Evolutionary conservation across 352 stramenopile species (phyloP), one percentile per base, ranked within the genome.

Genomic region (Globisporangium cylindrosporum): DNA sequence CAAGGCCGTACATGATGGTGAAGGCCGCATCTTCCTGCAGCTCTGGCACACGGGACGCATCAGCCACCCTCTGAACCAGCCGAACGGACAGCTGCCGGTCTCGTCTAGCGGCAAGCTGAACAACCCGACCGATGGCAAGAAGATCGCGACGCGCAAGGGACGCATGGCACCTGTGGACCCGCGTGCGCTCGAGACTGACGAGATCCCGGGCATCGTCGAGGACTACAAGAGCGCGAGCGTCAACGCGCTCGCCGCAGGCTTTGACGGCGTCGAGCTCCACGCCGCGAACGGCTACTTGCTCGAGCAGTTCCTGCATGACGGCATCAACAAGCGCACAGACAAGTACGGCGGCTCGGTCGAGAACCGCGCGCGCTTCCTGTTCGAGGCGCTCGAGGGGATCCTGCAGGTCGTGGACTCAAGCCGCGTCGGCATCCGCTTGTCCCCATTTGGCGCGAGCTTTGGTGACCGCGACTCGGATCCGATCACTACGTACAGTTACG

Each of bases 251-350:
- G 69, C 80, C 9, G 88, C 87, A 14, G 90, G 90, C 27, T 95
- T 96, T 66, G 90, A 97, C 59, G 87, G 88, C 25, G 74, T 97
- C 20, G 86, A 97, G 57, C 64, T 97, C 12, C 90, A 96, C 74
- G 48, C 32, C 4, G 91, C 88, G 4, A 94, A 98, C 68, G 92
- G 91, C 14, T 98, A 97, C 66, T 70, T 98, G 38, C 70, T 97
- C 55, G 88, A 97, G 68, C 75, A 94, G 66, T 95, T 96, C 69
- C 68, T 97, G 10, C 75, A 89, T 57, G 72, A 74, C 56, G 79
- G 68, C 24, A 80, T 84, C 62, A 98, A 98, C 79, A 74, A 86
- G 29, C 87, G 90, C 58, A 92, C 81, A 4, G 92, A 98, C 75
- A 56, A 82, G 55, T 98, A 97, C 68, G 92, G 89, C 34, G 92